These are phyloP conservation scores for Tetrahymena borealis DNA, from an alignment of 73 alveolate genomes.

Conservation along the genomic window DNA sequence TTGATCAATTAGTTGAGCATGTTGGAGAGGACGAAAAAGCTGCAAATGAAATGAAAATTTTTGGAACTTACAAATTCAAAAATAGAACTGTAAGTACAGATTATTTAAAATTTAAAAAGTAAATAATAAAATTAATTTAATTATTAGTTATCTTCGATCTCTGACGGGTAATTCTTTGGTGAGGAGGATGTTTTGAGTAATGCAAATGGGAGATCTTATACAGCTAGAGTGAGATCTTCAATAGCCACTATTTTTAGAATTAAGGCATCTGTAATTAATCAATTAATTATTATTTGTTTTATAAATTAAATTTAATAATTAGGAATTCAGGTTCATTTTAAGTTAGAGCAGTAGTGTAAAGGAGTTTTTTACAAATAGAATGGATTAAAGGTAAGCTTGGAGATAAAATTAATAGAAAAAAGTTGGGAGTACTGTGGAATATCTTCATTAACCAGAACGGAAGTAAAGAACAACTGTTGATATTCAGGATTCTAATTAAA, in stretches of 20 bases:
- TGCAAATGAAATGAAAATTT: background rate
- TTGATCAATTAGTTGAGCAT: background rate
- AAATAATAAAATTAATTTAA: background rate
- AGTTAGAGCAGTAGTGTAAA: background rate
- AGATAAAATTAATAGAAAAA: background rate
- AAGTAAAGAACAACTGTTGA: background rate
- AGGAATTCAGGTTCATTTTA: background rate
- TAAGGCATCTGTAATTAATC: background rate
- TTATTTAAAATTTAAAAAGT: background rate
- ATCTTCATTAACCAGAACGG: background rate
- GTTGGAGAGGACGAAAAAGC: too few species aligned
- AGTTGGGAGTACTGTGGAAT: background rate
- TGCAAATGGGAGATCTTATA: background rate
- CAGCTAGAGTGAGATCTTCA: background rate
- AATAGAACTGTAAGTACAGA: background rate
- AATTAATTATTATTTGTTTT: background rate
- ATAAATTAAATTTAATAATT: background rate
- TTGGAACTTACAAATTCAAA: background rate
- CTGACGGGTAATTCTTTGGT: background rate
- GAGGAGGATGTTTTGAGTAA: background rate
- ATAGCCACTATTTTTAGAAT: background rate
- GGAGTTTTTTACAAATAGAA: background rate
- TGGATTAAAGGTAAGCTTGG: background rate
- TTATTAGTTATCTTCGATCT: background rate
- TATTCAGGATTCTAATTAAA: background rate